A percentile compares a stretch with the other conserved stretches of the same genome.
Conservation (phyloP, 306 rosid genomes). For the Rosa multiflora region DNA sequence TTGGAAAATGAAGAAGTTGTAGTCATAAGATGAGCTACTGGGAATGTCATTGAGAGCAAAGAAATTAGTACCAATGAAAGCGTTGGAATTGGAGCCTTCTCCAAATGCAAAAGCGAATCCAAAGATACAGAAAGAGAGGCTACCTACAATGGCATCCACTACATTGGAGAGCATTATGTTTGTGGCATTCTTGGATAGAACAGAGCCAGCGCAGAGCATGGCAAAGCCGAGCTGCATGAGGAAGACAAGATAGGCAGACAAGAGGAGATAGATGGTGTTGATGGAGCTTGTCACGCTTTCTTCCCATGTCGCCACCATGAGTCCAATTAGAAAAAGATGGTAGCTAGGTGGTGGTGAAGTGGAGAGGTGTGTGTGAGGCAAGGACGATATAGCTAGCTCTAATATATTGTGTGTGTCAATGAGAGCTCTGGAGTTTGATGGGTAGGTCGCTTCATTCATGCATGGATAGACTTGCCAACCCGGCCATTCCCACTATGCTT, state of each 20-base stretch:
- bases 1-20: constrained; percentile 70
- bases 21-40: constrained; percentile 43
- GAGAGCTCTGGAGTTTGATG: neutral
- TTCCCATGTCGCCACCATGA: constrained; percentile 68
- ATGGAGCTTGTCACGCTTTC: constrained; percentile 59
- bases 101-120: constrained; percentile 82
- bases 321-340: neutral
- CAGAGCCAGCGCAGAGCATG: constrained; percentile 85
- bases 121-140: constrained; percentile 75
- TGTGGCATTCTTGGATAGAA: constrained; percentile 73
- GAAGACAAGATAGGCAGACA: constrained; percentile 77
- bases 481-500: too few relatives aligned
- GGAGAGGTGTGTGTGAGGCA: neutral
- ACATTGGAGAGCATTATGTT: constrained; percentile 83
- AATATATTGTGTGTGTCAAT: neutral
- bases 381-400: neutral
- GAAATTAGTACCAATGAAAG: constrained; percentile 62
- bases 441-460: constrained; percentile 10
- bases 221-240: constrained; percentile 81
- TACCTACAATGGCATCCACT: constrained; percentile 76
- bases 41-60: constrained; percentile 56
- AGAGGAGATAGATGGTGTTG: constrained; percentile 70
- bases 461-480: neutral
- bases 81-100: constrained; percentile 42
- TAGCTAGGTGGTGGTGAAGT: neutral